Base-by-base conservation (phyloP, 2,329 filamentous ascomycete species). In the Alternaria alternata region DNA sequence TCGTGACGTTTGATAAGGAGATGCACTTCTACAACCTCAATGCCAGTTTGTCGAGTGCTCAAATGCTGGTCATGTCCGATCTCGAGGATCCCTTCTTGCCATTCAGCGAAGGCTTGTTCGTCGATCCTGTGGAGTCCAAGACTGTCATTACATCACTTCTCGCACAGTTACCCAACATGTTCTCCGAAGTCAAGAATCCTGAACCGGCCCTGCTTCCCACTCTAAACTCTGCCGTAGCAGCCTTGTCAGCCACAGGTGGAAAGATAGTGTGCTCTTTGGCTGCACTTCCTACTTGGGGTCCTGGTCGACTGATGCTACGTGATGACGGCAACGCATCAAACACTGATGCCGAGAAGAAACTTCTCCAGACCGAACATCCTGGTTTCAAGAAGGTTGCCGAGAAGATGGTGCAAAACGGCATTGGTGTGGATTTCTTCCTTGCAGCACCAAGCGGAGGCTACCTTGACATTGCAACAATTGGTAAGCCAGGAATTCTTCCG, bases 51-150 rank as follows among this genome's bases (percentile, higher is more conserved):
- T 90, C 95, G 56, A 89, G 93, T 80, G 93, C 95, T 9, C 95
- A 99, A 75, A 97, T 99, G 93, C 88, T 99, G 84, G 94, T 99
- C 51, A 97, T 99, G 92, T 92, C 95, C 4, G 95, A 99, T 75
- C 86, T 99, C 49, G 94, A 98, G 72, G 95, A 99, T 68, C 95
- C 95, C 0, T 99, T 99, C 76, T 89, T 98, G 16, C 94, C 95
- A 3, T 84, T 99, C 18, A 93, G 91, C 64, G 91, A 96, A 59
- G 94, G 94, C 16, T 84, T 99, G 9, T 98, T 98, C 77, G 94
- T 98, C 16, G 94, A 99, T 77, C 93, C 95, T 2, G 89, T 93
- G 70, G 92, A 97, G 77, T 95, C 93, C 46, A 94, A 91, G 84
- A 83, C 88, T 24, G 89, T 96, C 72, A 97, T 99, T 72, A 91